Percentiles rank a stretch among this genome's conserved stretches.
These are phyloP conservation scores for Vitis hybrid DNA, from an alignment of 177 flowering plant species.

Conservation along the genomic window DNA sequence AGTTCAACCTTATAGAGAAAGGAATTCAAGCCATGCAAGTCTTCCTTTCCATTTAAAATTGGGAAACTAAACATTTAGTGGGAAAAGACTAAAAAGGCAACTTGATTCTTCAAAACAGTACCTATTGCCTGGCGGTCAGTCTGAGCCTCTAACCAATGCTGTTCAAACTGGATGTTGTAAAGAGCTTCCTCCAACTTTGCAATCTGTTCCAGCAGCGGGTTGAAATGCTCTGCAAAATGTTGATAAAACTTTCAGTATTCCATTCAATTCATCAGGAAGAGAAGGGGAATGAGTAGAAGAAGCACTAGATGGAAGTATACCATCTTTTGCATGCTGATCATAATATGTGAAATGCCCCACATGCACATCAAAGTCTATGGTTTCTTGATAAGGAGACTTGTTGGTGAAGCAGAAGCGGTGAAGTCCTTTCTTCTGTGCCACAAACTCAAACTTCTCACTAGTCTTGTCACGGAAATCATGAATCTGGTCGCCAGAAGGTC, in stretches of 20 bases:
- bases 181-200: conserved; percentile 84
- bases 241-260: conserved; percentile 6
- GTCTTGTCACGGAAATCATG: conserved; percentile 38
- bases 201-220: conserved; percentile 78
- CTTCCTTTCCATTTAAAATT: too few relatives aligned
- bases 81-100: neutral
- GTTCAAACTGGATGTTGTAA: conserved; percentile 86
- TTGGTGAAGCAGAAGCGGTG: conserved; percentile 44
- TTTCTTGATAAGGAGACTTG: conserved; percentile 47
- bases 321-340: conserved; percentile 44
- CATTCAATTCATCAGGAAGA: neutral
- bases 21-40: too few relatives aligned
- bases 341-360: conserved; percentile 26
- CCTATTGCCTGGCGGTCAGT: conserved; percentile 89
- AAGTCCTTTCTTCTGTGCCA: conserved; percentile 31
- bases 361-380: conserved; percentile 41
- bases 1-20: too few relatives aligned
- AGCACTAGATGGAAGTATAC: conserved; percentile 12
- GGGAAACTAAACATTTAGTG: too few relatives aligned
- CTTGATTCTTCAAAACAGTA: conserved; percentile 14
- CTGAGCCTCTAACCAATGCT: conserved; percentile 93
- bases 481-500: conserved; percentile 38
- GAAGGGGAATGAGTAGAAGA: neutral
- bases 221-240: conserved; percentile 73
- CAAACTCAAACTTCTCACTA: conserved; percentile 36